These are phyloP conservation scores for Fusarium sp. DNA, from an alignment of 2,329 filamentous ascomycete species.

Conservation along the genomic window DNA sequence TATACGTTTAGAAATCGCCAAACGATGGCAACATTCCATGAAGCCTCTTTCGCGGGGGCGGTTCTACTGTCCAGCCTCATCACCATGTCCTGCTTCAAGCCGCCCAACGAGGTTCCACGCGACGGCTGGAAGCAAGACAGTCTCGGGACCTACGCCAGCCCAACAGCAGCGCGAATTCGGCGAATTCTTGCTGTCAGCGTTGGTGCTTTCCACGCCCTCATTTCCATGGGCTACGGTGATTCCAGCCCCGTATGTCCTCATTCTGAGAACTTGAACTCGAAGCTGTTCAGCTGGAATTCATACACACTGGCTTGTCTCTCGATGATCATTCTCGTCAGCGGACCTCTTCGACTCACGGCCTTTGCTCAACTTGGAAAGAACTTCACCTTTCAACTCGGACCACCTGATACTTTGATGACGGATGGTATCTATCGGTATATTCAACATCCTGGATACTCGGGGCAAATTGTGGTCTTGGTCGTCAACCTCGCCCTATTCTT, in stretches of 20 bases:
- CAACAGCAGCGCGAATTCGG: background rate
- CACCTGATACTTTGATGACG: background rate
- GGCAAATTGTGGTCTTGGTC: background rate
- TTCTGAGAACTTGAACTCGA: background rate
- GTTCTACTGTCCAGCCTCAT: background rate
- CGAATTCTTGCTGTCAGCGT: background rate
- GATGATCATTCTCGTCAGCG: background rate
- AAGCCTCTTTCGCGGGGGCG: background rate
- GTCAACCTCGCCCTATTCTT: background rate
- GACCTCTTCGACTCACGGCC: background rate
- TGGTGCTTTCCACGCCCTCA: background rate
- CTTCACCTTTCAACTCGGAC: background rate
- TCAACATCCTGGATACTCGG: background rate
- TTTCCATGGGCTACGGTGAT: background rate
- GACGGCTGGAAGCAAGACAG: background rate
- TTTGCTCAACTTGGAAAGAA: background rate
- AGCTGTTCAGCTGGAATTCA: background rate
- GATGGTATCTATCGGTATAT: background rate
- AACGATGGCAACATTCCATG: fast-evolving
- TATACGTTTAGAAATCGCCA: fast-evolving
- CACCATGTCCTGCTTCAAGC: background rate
- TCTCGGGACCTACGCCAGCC: background rate
- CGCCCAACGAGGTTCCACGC: background rate
- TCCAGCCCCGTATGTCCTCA: background rate
- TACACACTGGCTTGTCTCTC: background rate